Conservation (phyloP, 768 basidiomycete species). For the Pholiota conissans region DNA sequence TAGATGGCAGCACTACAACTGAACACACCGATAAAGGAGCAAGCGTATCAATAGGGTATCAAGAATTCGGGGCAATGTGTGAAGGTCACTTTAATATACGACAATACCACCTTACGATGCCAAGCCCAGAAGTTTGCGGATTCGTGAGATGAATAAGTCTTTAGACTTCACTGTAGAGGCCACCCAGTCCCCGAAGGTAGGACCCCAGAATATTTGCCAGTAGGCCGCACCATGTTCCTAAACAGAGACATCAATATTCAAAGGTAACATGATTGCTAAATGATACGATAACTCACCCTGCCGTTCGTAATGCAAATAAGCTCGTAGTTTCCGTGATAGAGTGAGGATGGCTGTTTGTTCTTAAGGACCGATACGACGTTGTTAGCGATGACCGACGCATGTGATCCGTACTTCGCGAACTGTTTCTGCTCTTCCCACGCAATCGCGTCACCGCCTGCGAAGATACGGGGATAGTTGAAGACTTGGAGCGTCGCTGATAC, state of each 20-base stretch:
- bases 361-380: slow-evolving; percentile 52
- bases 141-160: slow-evolving; percentile 24
- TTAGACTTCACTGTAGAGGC: slow-evolving; percentile 40
- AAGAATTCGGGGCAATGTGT: too few species aligned
- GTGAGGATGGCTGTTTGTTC: slow-evolving; percentile 31
- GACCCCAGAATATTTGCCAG: slow-evolving; percentile 45
- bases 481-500: slow-evolving; percentile 62
- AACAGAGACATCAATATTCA: neutral
- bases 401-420: slow-evolving; percentile 41
- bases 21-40: neutral
- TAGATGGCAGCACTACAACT: neutral
- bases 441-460: slow-evolving; percentile 66
- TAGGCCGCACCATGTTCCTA: slow-evolving; percentile 45
- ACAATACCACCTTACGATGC: too few species aligned
- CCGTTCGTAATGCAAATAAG: slow-evolving; percentile 58
- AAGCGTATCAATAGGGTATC: too few species aligned
- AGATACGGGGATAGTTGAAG: slow-evolving; percentile 48
- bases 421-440: slow-evolving; percentile 68
- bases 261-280: neutral
- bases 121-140: slow-evolving; percentile 20
- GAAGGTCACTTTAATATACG: too few species aligned
- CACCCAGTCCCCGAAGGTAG: slow-evolving; percentile 46
- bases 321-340: slow-evolving; percentile 50
- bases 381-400: slow-evolving; percentile 45
- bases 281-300: slow-evolving; percentile 35